phyloP scores from a whole-genome alignment of 768 basidiomycete genomes.

The Coprinellus micaceus region DNA sequence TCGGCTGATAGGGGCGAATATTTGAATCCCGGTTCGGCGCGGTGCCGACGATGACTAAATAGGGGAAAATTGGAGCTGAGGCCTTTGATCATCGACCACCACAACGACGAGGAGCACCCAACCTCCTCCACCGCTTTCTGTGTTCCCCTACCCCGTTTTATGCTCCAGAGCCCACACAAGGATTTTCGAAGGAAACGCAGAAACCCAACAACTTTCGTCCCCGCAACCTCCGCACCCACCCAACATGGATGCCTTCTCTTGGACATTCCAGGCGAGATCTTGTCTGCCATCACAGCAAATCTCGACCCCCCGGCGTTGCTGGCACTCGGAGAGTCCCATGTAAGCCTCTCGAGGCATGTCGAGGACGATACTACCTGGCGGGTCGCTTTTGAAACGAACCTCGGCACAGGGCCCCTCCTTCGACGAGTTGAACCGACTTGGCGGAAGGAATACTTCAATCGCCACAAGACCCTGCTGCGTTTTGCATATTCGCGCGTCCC shows the following conservation, averaged over 20 bases:
- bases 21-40: background rate
- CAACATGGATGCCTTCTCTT: conserved; percentile 37
- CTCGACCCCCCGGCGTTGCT: conserved; percentile 63
- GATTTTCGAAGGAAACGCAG: conserved; percentile 34
- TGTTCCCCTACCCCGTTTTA: conserved; percentile 45
- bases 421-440: conserved; percentile 57
- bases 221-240: conserved; percentile 31
- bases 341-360: conserved; percentile 58
- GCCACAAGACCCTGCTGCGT: conserved; percentile 56
- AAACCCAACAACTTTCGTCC: conserved; percentile 26
- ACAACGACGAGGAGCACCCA: background rate
- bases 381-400: conserved; percentile 66
- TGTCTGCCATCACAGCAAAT: conserved; percentile 72
- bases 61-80: background rate
- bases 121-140: conserved; percentile 8
- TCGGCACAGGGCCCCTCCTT: conserved; percentile 51
- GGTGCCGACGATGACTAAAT: background rate
- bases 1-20: background rate
- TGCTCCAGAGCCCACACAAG: conserved; percentile 57
- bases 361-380: conserved; percentile 79
- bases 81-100: background rate
- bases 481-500: conserved; percentile 4
- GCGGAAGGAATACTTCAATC: conserved; percentile 64
- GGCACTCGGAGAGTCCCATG: conserved; percentile 51
- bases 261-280: conserved; percentile 63